Conservation (phyloP, 805 yeast species). For the Pichia paraexigua region DNA sequence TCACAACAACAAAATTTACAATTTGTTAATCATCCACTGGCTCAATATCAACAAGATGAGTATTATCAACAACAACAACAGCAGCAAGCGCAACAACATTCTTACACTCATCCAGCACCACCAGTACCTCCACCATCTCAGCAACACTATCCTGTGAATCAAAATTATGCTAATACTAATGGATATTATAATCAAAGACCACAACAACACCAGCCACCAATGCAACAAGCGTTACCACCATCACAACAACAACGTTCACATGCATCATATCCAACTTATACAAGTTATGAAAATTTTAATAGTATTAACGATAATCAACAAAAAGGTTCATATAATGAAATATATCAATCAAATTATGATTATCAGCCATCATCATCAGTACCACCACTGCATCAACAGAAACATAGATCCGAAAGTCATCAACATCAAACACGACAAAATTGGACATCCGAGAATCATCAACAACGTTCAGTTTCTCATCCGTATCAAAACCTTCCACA, state of each 20-base stretch:
- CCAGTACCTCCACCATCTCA: neutral
- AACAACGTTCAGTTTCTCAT: neutral
- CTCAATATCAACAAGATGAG: neutral
- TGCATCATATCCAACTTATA: conserved; percentile 3
- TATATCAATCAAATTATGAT: neutral
- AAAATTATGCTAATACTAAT: neutral
- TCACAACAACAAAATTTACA: neutral
- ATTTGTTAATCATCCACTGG: neutral
- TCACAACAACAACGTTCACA: conserved; percentile 1
- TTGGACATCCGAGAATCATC: neutral
- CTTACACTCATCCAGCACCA: neutral
- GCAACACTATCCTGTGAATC: neutral
- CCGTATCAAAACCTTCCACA: neutral
- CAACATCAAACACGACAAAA: neutral
- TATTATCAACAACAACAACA: conserved; percentile 1
- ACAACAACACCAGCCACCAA: neutral
- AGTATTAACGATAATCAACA: neutral
- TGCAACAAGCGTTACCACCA: neutral
- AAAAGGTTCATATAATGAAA: neutral
- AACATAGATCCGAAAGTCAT: neutral
- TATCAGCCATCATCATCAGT: neutral
- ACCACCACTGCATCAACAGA: neutral
- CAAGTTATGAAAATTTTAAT: neutral
- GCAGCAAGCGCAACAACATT: conserved; percentile 2
- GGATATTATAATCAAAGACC: neutral